A percentile compares a stretch with the other conserved stretches of the same genome.
phyloP scores from a whole-genome alignment of 2,329 filamentous ascomycete genomes.

The Penicillium decumbens region DNA sequence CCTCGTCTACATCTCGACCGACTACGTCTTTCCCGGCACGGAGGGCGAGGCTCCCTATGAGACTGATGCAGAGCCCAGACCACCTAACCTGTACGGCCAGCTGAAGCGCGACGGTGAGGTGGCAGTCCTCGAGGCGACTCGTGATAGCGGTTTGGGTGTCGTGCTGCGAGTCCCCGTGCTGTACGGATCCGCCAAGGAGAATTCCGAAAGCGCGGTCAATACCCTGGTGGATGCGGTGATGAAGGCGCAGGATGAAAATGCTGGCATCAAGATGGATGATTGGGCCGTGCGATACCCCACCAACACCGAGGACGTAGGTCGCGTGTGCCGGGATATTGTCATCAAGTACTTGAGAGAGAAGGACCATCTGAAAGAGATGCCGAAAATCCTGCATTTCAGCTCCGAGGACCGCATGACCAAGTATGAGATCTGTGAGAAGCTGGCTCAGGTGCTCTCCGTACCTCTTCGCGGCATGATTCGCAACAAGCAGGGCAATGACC shows the following conservation, averaged over 20 bases:
- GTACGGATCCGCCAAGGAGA: conserved; percentile 70
- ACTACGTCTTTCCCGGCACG: conserved; percentile 72
- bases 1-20: conserved; percentile 63
- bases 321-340: conserved; percentile 71
- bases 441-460: conserved; percentile 75
- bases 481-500: conserved; percentile 67
- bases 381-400: conserved; percentile 73
- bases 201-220: conserved; percentile 76
- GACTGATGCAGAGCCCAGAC: conserved; percentile 56
- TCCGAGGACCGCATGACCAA: conserved; percentile 85
- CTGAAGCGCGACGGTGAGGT: conserved; percentile 67
- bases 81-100: conserved; percentile 75
- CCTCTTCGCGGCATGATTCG: conserved; percentile 61
- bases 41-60: conserved; percentile 84
- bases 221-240: conserved; percentile 70
- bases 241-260: conserved; percentile 62
- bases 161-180: conserved; percentile 78
- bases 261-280: conserved; percentile 72
- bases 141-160: conserved; percentile 55
- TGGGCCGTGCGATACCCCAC: conserved; percentile 82
- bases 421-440: conserved; percentile 75
- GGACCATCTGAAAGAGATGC: conserved; percentile 53
- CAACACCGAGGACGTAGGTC: conserved; percentile 78
- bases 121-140: conserved; percentile 62
- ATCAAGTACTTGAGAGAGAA: conserved; percentile 59